Conservation (phyloP, 2,329 filamentous ascomycete genomes). For the Apiospora rasikravindrae region DNA sequence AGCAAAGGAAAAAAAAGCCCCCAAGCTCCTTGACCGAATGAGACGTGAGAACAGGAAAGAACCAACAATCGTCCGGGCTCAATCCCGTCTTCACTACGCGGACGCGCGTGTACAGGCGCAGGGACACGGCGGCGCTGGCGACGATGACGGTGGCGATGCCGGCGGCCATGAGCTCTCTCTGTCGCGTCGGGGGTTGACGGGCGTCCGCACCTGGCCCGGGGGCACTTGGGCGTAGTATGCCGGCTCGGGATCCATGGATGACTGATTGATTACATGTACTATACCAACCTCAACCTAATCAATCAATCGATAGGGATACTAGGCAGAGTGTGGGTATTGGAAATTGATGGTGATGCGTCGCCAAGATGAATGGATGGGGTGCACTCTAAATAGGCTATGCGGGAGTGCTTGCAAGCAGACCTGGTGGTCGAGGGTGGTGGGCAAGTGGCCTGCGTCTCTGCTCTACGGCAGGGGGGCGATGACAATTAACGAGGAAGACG, state of each 20-base stretch:
- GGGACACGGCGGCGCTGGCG: slow-evolving; percentile 24
- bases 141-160: slow-evolving; percentile 26
- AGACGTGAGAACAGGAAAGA: not conserved
- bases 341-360: not conserved
- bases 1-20: not conserved
- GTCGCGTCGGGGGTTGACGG: slow-evolving; percentile 26
- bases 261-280: not conserved
- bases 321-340: too few species aligned
- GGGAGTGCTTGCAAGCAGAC: not conserved
- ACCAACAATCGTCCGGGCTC: slow-evolving; percentile 26
- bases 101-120: slow-evolving; percentile 27
- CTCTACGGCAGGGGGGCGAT: too few species aligned
- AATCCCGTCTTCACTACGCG: slow-evolving; percentile 24
- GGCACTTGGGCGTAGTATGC: slow-evolving; percentile 27
- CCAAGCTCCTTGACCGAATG: too few species aligned
- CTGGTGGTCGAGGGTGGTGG: not conserved
- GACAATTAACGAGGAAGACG: too few species aligned
- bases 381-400: not conserved
- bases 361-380: not conserved
- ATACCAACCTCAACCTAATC: not conserved
- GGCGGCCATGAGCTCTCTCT: slow-evolving; percentile 25
- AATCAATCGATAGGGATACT: not conserved
- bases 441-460: too few species aligned
- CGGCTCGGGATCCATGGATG: not conserved
- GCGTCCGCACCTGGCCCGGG: slow-evolving; percentile 27